Evolutionary conservation across 2,329 filamentous ascomycete species (phyloP).

Genomic region (Xylaria sp.): DNA sequence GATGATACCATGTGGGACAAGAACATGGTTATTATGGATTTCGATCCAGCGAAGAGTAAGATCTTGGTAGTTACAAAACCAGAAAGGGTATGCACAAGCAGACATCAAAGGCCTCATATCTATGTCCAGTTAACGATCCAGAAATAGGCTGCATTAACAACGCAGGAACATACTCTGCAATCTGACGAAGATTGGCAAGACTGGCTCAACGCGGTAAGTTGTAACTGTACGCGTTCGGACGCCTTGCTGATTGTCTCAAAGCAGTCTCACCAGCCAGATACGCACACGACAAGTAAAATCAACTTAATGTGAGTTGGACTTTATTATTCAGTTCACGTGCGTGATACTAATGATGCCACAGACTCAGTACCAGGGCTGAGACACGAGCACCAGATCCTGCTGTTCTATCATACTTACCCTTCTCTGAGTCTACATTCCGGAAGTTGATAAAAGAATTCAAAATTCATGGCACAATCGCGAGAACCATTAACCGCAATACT

Average conservation of each 20-base stretch:
- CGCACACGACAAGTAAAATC: conserved; percentile 6
- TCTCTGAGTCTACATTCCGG: conserved; percentile 21
- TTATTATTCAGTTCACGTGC: neutral
- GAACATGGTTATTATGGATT: conserved; percentile 23
- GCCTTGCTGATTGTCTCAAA: neutral
- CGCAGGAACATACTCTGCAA: conserved; percentile 4
- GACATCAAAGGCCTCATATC: neutral
- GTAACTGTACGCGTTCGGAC: neutral
- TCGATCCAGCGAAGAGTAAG: neutral
- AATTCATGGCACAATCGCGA: conserved; percentile 30
- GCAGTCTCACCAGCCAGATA: neutral
- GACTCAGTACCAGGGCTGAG: conserved; percentile 23
- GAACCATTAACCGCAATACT: conserved; percentile 31
- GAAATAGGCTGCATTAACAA: neutral
- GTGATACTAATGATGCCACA: neutral
- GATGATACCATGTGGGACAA: conserved; percentile 15
- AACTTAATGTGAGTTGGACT: conserved; percentile 17
- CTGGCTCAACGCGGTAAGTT: conserved; percentile 16
- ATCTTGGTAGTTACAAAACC: conserved; percentile 14
- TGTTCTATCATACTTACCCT: conserved; percentile 27
- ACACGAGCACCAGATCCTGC: conserved; percentile 1
- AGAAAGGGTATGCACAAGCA: neutral
- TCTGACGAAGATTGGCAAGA: conserved; percentile 27
- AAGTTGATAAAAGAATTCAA: conserved; percentile 21
- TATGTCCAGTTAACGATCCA: neutral